Conservation (phyloP, 164 flowering plant species). For the Sextonia rubra region DNA sequence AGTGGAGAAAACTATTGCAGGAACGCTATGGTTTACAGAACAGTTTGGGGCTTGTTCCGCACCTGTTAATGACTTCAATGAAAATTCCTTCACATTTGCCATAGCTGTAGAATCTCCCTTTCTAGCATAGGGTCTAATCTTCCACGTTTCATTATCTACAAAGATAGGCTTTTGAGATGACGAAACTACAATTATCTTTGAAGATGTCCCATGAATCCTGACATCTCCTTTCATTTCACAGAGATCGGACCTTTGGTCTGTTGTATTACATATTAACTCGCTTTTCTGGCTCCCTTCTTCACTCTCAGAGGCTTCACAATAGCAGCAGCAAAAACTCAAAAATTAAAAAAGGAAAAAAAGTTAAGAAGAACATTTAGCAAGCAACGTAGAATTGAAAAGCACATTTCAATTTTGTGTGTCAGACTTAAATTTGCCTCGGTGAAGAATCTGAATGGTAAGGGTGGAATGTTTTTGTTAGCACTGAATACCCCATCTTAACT, state of each 20-base stretch:
- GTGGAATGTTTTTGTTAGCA: too few species aligned
- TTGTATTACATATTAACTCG: slow-evolving; percentile 24
- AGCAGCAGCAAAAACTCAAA: too few species aligned
- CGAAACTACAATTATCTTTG: slow-evolving; percentile 24
- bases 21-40: slow-evolving; percentile 13
- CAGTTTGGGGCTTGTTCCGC: slow-evolving; percentile 10
- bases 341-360: too few species aligned
- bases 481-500: too few species aligned
- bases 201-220: slow-evolving; percentile 33
- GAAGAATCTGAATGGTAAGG: too few species aligned
- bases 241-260: slow-evolving; percentile 26
- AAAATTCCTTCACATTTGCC: slow-evolving; percentile 23
- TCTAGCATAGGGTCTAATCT: slow-evolving; percentile 53
- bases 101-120: slow-evolving; percentile 35
- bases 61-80: slow-evolving; percentile 12
- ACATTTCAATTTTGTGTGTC: too few species aligned
- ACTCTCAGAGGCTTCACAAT: neutral
- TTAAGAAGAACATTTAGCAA: too few species aligned
- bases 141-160: slow-evolving; percentile 27
- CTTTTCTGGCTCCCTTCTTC: neutral
- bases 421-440: too few species aligned
- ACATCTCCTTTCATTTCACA: slow-evolving; percentile 40
- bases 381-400: too few species aligned
- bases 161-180: neutral
- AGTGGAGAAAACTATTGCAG: slow-evolving; percentile 28